Evolutionary conservation across 1,139 yeast species (phyloP).

Genomic region (Candida gigantensis): DNA sequence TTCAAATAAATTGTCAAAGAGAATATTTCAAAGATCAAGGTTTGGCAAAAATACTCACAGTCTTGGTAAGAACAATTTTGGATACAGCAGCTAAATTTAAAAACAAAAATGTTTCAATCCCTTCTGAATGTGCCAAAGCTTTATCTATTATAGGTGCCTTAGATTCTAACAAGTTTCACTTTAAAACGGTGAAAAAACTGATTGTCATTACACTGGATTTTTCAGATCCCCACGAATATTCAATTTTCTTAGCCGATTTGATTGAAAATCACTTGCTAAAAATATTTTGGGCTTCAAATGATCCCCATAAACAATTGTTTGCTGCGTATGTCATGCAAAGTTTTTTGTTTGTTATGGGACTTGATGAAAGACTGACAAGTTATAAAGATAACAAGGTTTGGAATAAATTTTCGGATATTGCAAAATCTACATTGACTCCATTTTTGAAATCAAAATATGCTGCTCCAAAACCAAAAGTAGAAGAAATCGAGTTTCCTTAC

Average conservation of each 20-base stretch:
- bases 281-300: constrained; percentile 85
- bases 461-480: constrained; percentile 41
- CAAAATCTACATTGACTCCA: constrained; percentile 77
- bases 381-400: constrained; percentile 35
- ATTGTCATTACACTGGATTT: constrained; percentile 61
- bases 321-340: constrained; percentile 92
- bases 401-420: constrained; percentile 64
- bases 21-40: constrained; percentile 34
- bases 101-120: constrained; percentile 47
- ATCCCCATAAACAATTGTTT: constrained; percentile 81
- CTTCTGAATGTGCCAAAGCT: constrained; percentile 64
- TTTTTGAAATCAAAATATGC: constrained; percentile 73
- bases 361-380: constrained; percentile 42
- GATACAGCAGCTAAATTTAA: constrained; percentile 62
- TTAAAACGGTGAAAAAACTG: constrained; percentile 45
- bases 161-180: constrained; percentile 63
- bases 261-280: constrained; percentile 72
- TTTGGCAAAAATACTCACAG: constrained; percentile 37
- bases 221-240: constrained; percentile 60
- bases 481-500: constrained; percentile 35
- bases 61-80: constrained; percentile 56
- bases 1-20: constrained; percentile 50
- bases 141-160: constrained; percentile 78
- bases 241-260: constrained; percentile 64
- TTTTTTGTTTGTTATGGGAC: constrained; percentile 64